Evolutionary conservation across 345 rosid species (phyloP).

Genomic region (Abelmoschus esculentus): DNA sequence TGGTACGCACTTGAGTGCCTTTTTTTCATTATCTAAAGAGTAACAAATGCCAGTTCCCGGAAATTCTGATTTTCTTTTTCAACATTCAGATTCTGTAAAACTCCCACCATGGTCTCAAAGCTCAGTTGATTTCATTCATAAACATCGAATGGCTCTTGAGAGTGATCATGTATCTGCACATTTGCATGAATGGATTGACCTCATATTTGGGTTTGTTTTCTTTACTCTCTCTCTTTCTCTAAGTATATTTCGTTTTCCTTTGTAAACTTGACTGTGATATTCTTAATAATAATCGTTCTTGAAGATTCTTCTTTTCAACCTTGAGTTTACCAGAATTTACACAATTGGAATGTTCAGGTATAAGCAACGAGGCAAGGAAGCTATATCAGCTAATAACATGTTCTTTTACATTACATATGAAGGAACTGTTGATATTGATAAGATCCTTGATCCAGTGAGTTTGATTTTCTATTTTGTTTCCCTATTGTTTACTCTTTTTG

Average conservation of each 20-base stretch:
- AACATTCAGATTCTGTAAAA: slow-evolving; percentile 65
- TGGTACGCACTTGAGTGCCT: slow-evolving; percentile 43
- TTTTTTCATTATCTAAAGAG: slow-evolving; percentile 13
- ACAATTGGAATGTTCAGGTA: slow-evolving; percentile 40
- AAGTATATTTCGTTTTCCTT: background rate
- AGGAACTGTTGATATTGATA: slow-evolving; percentile 88
- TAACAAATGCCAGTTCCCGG: slow-evolving; percentile 10
- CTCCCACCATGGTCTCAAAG: slow-evolving; percentile 97
- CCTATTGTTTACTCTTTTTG: slow-evolving; percentile 8
- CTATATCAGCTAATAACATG: slow-evolving; percentile 84
- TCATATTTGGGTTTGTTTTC: slow-evolving; percentile 74
- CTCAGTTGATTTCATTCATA: slow-evolving; percentile 88
- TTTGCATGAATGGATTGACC: slow-evolving; percentile 99
- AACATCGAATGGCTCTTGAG: slow-evolving; percentile 92
- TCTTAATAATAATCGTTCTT: background rate
- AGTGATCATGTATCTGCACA: slow-evolving; percentile 93
- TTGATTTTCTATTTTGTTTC: slow-evolving; percentile 6
- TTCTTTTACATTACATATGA: slow-evolving; percentile 97
- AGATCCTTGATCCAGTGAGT: slow-evolving; percentile 82
- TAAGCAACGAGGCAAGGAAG: slow-evolving; percentile 99
- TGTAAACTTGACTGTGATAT: background rate
- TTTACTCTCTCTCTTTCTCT: background rate
- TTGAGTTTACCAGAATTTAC: slow-evolving; percentile 2
- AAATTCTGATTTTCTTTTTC: background rate
- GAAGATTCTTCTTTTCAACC: background rate